Conservation (phyloP, 1,284 basidiomycete genomes). For the Trichosporon sp. region DNA sequence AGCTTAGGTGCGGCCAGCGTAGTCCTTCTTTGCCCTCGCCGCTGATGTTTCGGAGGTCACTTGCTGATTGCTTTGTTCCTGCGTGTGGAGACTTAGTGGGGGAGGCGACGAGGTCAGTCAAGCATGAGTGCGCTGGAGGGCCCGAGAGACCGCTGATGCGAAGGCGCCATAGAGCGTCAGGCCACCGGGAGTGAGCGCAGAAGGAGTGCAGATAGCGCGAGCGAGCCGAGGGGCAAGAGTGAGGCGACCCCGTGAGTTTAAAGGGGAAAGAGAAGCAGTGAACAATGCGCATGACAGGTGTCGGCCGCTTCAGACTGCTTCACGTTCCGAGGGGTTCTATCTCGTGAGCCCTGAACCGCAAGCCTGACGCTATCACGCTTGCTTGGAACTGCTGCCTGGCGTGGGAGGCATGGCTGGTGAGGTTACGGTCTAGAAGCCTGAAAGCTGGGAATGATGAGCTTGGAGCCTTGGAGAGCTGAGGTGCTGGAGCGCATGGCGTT, state of each 20-base stretch:
- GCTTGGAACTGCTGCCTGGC: neutral
- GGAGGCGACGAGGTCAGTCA: neutral
- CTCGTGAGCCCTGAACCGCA: neutral
- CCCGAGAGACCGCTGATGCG: neutral
- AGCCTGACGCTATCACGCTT: neutral
- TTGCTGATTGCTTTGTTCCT: neutral
- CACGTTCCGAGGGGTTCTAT: neutral
- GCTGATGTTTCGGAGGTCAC: neutral
- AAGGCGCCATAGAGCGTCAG: neutral
- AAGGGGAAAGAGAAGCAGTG: neutral
- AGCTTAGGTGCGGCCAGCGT: neutral
- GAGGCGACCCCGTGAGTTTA: conserved; percentile 6
- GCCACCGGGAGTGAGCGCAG: neutral
- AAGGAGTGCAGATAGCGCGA: neutral
- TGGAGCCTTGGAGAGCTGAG: neutral
- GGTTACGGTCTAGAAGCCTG: neutral
- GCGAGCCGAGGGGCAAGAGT: neutral
- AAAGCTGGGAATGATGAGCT: neutral
- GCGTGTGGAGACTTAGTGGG: neutral
- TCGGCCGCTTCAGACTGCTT: neutral
- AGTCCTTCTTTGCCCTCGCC: neutral
- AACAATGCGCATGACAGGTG: neutral
- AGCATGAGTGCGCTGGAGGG: neutral
- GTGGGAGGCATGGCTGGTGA: neutral
- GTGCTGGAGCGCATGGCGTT: neutral